These are phyloP conservation scores for Porogramme epimiltina DNA, from an alignment of 1,284 basidiomycete genomes.

Conservation along the genomic window DNA sequence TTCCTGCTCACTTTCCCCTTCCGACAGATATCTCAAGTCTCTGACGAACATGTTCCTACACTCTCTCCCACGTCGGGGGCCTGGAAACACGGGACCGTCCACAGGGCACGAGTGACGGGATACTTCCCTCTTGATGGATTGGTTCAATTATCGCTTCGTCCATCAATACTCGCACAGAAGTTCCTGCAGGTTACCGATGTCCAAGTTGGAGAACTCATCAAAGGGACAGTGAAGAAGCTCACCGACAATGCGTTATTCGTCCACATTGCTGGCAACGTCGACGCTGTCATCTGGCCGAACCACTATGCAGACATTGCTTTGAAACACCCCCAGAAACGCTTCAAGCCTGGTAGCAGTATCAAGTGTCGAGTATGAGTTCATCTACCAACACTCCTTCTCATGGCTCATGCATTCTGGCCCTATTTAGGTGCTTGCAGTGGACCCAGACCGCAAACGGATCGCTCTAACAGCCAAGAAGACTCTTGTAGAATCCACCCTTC, in stretches of 20 bases:
- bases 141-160: conserved; percentile 84
- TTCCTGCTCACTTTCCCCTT: background rate
- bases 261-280: conserved; percentile 82
- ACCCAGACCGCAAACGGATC: conserved; percentile 82
- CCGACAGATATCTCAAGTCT: conserved; percentile 86
- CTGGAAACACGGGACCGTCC: conserved; percentile 80
- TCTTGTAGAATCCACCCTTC: conserved; percentile 80
- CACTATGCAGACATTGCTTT: conserved; percentile 95
- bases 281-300: conserved; percentile 92
- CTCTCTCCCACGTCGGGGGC: conserved; percentile 72
- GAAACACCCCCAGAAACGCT: conserved; percentile 91
- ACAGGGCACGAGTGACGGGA: conserved; percentile 89
- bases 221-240: conserved; percentile 84
- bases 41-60: conserved; percentile 87
- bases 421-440: conserved; percentile 80
- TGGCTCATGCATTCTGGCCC: background rate
- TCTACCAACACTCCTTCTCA: background rate
- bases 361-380: conserved; percentile 75
- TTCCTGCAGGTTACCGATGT: conserved; percentile 90
- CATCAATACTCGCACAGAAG: conserved; percentile 82
- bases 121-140: conserved; percentile 89
- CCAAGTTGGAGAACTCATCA: conserved; percentile 80
- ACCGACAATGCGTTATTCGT: conserved; percentile 83
- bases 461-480: conserved; percentile 92
- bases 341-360: conserved; percentile 83